Evolutionary conservation across 352 stramenopile genomes (phyloP), one percentile per base, ranked within the genome.

Genomic region (Phytopythium aichiense): DNA sequence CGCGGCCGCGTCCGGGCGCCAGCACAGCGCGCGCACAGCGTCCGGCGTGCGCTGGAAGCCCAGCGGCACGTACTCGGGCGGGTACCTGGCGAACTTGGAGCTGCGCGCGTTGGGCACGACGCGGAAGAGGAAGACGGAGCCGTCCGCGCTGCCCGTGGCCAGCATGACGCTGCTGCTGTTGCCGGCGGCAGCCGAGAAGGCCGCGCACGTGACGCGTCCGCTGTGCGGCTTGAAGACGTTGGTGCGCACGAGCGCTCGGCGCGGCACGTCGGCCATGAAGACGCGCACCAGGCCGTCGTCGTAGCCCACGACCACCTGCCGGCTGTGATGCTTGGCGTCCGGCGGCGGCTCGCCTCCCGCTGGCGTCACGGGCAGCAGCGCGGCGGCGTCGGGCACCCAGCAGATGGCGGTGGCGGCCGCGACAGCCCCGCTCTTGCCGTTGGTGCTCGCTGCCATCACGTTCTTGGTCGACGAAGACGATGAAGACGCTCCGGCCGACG

Each of bases 171-270:
- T 51, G 12, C 46, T 31, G 45, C 45, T 65, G 20, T 81, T 84
- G 45, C 45, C 63, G 18, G 83, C 85, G 20, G 84, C 80, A 4
- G 79, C 63, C n/a, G 82, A 90, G 66, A 92, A 97, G 4, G 70
- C 56, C 15, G 97, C 56, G 18, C 69, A 77, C 4, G 73, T 87
- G 12, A 98, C 79, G 22, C 74, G 71, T 12, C 65, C 76, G 56
- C 74, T 86, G 65, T 98, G 94, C 15, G 94, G 91, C 54, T 98
- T 98, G 60, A 97, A 86, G 1, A 90, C 80, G 52, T 91, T 89
- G 16, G 81, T 72, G 46, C 78, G 76, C 11, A 92, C 71, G 72
- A 83, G 89, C 8, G 64, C 63, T 4, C 74, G 66, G 56, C 76
- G 73, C 0, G 67, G 58, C 4, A 88, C 45, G 51, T 94, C 79